phyloP scores from a whole-genome alignment of 2,329 filamentous ascomycete species.

The Fusarium setosum region DNA sequence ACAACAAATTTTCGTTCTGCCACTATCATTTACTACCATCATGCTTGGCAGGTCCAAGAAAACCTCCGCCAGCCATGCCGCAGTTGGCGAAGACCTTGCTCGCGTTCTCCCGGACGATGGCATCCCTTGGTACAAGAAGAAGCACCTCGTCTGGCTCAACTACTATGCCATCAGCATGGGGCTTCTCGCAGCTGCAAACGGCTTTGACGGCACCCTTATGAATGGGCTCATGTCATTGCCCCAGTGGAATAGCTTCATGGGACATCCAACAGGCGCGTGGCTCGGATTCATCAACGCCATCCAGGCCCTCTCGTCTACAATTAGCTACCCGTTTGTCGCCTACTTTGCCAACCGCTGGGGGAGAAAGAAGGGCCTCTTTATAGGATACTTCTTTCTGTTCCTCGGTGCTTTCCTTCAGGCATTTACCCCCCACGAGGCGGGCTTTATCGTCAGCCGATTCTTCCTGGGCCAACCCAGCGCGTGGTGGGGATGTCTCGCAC shows the following conservation, averaged over 20 bases:
- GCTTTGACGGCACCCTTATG: slow-evolving; percentile 8
- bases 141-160: slow-evolving; percentile 23
- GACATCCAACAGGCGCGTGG: slow-evolving; percentile 21
- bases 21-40: too few relatives aligned
- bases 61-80: not conserved
- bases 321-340: slow-evolving; percentile 21
- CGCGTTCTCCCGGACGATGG: slow-evolving; percentile 22
- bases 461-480: slow-evolving; percentile 40
- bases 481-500: slow-evolving; percentile 51
- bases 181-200: slow-evolving; percentile 18
- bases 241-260: slow-evolving; percentile 27
- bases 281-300: slow-evolving; percentile 31
- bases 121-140: slow-evolving; percentile 26
- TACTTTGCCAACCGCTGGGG: slow-evolving; percentile 29
- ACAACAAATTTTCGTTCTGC: too few relatives aligned
- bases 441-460: slow-evolving; percentile 45
- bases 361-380: slow-evolving; percentile 13
- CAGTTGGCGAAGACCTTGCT: slow-evolving; percentile 22
- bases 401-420: slow-evolving; percentile 32
- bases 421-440: slow-evolving; percentile 12
- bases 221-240: slow-evolving; percentile 14
- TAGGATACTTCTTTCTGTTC: slow-evolving; percentile 26
- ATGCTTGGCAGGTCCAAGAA: too few relatives aligned
- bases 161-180: slow-evolving; percentile 15
- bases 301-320: slow-evolving; percentile 9